Base-by-base conservation (phyloP, 2,329 filamentous ascomycete genomes). In the Colletotrichum tropicicola region DNA sequence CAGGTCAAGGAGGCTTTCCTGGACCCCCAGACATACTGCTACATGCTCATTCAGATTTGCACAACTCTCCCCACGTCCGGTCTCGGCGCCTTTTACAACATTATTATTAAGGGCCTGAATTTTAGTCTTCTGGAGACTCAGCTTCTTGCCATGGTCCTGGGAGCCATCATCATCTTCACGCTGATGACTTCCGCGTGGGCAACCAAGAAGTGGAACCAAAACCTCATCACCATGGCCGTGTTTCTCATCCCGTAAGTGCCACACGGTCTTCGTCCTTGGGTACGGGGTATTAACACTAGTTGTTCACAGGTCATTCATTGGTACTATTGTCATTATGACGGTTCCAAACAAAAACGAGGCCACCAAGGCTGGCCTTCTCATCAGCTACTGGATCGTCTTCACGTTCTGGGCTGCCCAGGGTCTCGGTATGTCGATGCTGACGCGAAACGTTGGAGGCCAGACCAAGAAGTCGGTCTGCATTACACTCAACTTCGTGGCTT, bases 401-500 rank as follows among this genome's bases (percentile, higher is more conserved):
- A 51, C 49, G 13, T 55, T 62, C 28, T 56, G 37, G 51, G 59
- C 55, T 1, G 59, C 53, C 7, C 41, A 63, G 55, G 54, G 54
- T 57, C 54, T 57, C 17, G 54, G 54, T 19, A 57, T 57, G 54
- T 57, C 54, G 61, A 65, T 83, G 72, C 55, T 59, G 19, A 69
- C 69, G 0, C 54, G 54, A 19, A 57, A 57, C 43, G 54, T 57
- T 21, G 54, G 54, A 19, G 54, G 54, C 6, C 54, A 77, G 45
- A 79, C 77, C 6, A 80, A 79, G 68, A 79, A 79, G 59, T 75
- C 78, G 66, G 75, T 75, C 0, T 73, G 78, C 39, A 77, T 76
- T 0, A 73, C 76, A 0, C 68, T 79, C 62, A 72, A 75, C 27
- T 79, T 79, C 58, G 59, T 80, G 7, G 74, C 72, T 13, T 79